Evolutionary conservation across 2,329 filamentous ascomycete genomes (phyloP).

Genomic region (Dendrostoma leiphaemia): DNA sequence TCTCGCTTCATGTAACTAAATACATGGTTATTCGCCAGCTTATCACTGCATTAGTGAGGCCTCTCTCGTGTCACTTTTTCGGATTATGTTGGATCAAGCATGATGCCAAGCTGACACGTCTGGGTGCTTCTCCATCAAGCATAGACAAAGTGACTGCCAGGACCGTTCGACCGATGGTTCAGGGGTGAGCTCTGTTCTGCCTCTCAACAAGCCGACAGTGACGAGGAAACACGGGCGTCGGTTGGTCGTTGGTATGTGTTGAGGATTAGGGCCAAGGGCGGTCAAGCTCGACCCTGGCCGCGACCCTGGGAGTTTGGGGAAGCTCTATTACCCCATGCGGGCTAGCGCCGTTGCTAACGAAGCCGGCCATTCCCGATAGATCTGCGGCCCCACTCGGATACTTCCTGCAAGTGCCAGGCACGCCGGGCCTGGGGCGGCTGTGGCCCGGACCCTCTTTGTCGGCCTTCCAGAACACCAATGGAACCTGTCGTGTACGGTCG

Average conservation of each 20-base stretch:
- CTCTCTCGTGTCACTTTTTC: too few species aligned
- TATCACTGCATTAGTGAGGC: too few species aligned
- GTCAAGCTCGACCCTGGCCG: slow-evolving; percentile 1
- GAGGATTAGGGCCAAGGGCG: slow-evolving; percentile 6
- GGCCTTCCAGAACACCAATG: not conserved
- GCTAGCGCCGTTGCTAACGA: slow-evolving; percentile 6
- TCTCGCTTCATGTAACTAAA: not conserved
- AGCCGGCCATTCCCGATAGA: not conserved
- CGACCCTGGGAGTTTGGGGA: not conserved
- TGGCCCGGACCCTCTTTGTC: slow-evolving; percentile 14
- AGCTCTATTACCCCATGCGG: slow-evolving; percentile 14
- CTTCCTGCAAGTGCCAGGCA: too few species aligned
- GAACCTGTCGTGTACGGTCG: not conserved
- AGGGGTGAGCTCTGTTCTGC: not conserved
- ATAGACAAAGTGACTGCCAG: too few species aligned
- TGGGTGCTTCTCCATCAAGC: too few species aligned
- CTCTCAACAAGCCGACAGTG: not conserved
- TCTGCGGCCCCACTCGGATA: not conserved
- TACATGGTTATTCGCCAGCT: not conserved
- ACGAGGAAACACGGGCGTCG: not conserved
- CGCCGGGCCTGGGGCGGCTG: slow-evolving; percentile 17
- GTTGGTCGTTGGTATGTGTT: not conserved
- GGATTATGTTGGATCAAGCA: too few species aligned
- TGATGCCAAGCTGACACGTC: too few species aligned
- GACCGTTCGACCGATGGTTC: not conserved